phyloP scores from a whole-genome alignment of 108 stramenopile species.

The Cyclotella sp. region DNA sequence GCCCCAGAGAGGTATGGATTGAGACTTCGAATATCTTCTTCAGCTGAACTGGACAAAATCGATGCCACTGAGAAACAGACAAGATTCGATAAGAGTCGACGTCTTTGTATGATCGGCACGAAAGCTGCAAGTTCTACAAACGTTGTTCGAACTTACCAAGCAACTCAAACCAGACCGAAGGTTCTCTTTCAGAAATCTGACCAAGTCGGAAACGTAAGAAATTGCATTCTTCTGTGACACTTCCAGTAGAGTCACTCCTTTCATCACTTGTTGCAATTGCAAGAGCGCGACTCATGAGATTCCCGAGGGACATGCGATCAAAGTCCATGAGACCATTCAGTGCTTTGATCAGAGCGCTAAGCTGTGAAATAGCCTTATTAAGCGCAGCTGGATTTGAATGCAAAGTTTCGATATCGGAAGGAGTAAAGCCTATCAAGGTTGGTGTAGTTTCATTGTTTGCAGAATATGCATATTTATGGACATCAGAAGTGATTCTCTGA shows the following conservation, averaged over 20 bases:
- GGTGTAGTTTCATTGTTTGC: conserved; percentile 83
- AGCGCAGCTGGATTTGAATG: conserved; percentile 73
- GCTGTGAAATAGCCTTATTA: conserved; percentile 68
- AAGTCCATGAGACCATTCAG: conserved; percentile 90
- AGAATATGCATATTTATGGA: conserved; percentile 77
- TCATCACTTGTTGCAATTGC: conserved; percentile 92
- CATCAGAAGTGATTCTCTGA: conserved; percentile 79
- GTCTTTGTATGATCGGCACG: too few relatives aligned
- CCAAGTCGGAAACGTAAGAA: conserved; percentile 86
- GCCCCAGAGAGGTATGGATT: conserved; percentile 88
- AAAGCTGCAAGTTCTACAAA: not conserved
- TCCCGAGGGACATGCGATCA: conserved; percentile 90
- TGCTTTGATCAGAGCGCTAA: conserved; percentile 79
- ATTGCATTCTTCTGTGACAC: conserved; percentile 73
- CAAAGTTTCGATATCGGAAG: conserved; percentile 74
- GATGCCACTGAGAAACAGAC: conserved; percentile 59
- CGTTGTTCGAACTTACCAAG: conserved; percentile 47
- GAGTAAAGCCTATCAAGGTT: conserved; percentile 84
- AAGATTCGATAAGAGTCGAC: not conserved
- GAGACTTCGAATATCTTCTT: conserved; percentile 85
- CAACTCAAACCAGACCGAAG: conserved; percentile 89
- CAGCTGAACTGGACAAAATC: conserved; percentile 82
- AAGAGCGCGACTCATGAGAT: conserved; percentile 86
- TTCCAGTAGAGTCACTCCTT: conserved; percentile 80
- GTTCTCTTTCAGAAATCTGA: conserved; percentile 89